Evolutionary conservation across 371 early-diverging fungal species (phyloP).

Genomic region (Amoeboaphelidium occidentale): DNA sequence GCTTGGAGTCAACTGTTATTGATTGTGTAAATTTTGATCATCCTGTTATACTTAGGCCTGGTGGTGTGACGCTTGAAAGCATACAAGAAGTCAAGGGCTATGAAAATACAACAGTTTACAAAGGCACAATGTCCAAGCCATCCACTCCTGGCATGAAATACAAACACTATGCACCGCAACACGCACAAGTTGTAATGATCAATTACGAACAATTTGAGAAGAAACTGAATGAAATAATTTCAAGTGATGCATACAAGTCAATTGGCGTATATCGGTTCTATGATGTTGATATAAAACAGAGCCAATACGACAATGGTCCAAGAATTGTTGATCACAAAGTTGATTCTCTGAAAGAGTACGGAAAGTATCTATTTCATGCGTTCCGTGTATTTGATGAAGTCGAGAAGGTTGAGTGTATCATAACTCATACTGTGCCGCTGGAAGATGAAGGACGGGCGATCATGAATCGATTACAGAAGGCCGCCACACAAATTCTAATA

Average conservation of each 20-base stretch:
- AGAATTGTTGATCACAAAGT: background rate
- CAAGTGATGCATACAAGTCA: background rate
- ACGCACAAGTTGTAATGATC: constrained; percentile 10
- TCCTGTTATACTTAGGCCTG: constrained; percentile 85
- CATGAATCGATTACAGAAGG: constrained; percentile 92
- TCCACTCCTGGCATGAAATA: constrained; percentile 99
- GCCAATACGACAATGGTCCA: background rate
- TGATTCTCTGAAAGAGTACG: background rate
- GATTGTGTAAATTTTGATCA: constrained; percentile 16
- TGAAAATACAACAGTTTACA: constrained; percentile 40
- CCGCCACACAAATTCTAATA: constrained; percentile 38
- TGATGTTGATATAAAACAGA: background rate
- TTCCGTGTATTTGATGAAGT: constrained; percentile 54
- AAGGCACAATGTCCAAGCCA: constrained; percentile 22
- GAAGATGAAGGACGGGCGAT: constrained; percentile 73
- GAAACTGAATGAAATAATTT: background rate
- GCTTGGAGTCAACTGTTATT: constrained; percentile 93
- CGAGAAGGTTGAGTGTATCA: constrained; percentile 38
- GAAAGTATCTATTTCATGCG: constrained; percentile 40
- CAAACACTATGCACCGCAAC: constrained; percentile 96
- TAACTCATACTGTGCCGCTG: constrained; percentile 22
- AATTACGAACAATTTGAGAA: background rate
- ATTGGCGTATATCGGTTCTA: background rate
- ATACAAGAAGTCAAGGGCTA: constrained; percentile 25
- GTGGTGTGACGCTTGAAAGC: constrained; percentile 74